A percentile compares a stretch with the other conserved stretches of the same genome.
These are phyloP conservation scores for Calonectria honghensis DNA, from an alignment of 2,329 filamentous ascomycete genomes.

Conservation along the genomic window DNA sequence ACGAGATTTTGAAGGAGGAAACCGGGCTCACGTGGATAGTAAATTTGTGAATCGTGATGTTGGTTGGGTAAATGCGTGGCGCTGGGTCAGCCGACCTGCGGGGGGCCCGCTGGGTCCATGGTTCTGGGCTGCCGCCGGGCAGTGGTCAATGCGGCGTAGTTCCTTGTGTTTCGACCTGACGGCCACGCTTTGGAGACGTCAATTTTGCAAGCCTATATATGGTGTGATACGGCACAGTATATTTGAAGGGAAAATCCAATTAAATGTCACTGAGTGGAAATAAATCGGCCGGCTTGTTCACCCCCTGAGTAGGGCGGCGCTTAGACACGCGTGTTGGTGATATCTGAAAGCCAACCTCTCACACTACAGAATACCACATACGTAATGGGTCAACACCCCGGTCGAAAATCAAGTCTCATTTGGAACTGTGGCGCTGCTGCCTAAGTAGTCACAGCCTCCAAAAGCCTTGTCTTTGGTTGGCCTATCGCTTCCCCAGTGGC, in stretches of 20 bases:
- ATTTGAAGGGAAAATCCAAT: background rate
- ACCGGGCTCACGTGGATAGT: too few species aligned
- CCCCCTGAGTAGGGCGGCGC: background rate
- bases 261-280: background rate
- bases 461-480: background rate
- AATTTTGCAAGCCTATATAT: background rate
- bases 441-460: background rate
- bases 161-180: background rate
- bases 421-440: background rate
- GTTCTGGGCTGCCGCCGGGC: too few species aligned
- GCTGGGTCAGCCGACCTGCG: too few species aligned
- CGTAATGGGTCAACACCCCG: too few species aligned
- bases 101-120: too few species aligned
- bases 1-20: too few species aligned
- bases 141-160: too few species aligned
- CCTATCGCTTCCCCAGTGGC: background rate
- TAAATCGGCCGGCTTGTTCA: background rate
- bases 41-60: too few species aligned
- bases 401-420: background rate
- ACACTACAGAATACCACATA: background rate
- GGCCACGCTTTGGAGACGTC: background rate
- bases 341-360: background rate
- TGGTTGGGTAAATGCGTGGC: too few species aligned
- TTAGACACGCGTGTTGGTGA: background rate
- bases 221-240: background rate